Evolutionary conservation across 139 green algal genomes (phyloP).

Genomic region (Trebouxia sp.): DNA sequence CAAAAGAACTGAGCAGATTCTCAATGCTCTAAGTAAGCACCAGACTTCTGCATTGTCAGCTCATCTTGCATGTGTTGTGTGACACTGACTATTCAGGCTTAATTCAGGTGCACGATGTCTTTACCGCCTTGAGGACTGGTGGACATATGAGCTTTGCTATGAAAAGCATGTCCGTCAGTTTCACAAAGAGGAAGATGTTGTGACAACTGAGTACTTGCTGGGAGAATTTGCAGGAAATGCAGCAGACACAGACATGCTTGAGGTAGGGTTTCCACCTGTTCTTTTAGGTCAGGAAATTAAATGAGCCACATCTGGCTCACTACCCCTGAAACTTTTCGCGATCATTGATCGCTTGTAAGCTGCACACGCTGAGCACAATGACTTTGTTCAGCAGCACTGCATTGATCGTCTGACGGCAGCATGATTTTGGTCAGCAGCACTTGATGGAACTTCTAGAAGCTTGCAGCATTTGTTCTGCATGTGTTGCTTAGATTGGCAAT

Average conservation of each 20-base stretch:
- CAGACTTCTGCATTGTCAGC: not conserved
- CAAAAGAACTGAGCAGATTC: not conserved
- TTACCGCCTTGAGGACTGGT: constrained; percentile 81
- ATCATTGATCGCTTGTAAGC: not conserved
- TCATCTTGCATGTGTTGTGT: not conserved
- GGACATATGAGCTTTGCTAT: constrained; percentile 93
- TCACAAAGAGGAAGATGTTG: constrained; percentile 56
- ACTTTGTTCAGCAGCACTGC: no score
- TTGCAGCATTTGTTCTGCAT: constrained; percentile 16
- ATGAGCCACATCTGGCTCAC: not conserved
- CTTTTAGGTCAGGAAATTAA: not conserved
- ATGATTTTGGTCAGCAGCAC: not conserved
- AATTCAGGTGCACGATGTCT: constrained; percentile 40
- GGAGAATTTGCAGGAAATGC: constrained; percentile 52
- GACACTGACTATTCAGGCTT: not conserved
- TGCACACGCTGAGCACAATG: not conserved
- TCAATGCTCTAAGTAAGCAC: not conserved
- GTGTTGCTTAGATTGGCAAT: constrained; percentile 43
- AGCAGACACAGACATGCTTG: constrained; percentile 39
- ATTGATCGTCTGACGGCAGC: not conserved
- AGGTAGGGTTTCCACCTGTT: constrained; percentile 38
- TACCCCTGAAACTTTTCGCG: not conserved
- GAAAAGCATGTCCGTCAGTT: constrained; percentile 77
- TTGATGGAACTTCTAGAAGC: not conserved
- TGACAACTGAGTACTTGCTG: constrained; percentile 56